A percentile compares a stretch with the other conserved stretches of the same genome.
Conservation (phyloP, 257 asterid genomes). For the Scutellaria minor region DNA sequence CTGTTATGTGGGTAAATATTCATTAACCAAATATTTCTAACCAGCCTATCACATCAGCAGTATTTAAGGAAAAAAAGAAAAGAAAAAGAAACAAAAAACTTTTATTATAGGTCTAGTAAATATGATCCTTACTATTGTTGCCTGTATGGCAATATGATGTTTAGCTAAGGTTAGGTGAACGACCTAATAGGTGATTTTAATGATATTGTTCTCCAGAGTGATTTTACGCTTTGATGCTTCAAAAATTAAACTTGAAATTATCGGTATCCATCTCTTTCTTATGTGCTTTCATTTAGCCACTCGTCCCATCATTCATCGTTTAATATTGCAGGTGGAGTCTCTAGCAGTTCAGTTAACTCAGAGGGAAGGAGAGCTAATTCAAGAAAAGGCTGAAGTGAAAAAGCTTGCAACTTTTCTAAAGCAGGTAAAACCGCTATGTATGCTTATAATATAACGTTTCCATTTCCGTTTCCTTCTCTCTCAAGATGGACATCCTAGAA, state of each 20-base stretch:
- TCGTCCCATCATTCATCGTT: conserved; percentile 23
- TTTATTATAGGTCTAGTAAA: no score
- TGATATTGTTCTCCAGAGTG: neutral
- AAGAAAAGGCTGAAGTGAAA: conserved; percentile 94
- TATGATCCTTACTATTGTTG: neutral
- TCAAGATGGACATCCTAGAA: neutral
- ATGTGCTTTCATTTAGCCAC: conserved; percentile 15
- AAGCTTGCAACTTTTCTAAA: conserved; percentile 83
- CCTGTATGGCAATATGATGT: neutral
- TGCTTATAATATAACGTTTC: neutral
- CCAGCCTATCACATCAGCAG: no score
- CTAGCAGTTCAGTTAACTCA: conserved; percentile 84
- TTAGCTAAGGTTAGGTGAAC: neutral
- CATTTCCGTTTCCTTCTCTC: conserved; percentile 4
- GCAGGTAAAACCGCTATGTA: conserved; percentile 60
- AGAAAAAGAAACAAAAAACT: no score
- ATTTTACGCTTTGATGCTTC: conserved; percentile 5
- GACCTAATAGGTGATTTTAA: conserved; percentile 6
- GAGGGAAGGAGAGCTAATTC: conserved; percentile 95
- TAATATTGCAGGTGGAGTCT: conserved; percentile 75
- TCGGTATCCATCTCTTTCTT: neutral
- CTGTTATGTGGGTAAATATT: no score
- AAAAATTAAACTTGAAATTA: conserved; percentile 4
- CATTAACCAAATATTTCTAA: no score
- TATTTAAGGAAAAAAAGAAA: no score